These are phyloP conservation scores for Candida sp. DNA, from an alignment of 1,139 yeast genomes.

Conservation along the genomic window DNA sequence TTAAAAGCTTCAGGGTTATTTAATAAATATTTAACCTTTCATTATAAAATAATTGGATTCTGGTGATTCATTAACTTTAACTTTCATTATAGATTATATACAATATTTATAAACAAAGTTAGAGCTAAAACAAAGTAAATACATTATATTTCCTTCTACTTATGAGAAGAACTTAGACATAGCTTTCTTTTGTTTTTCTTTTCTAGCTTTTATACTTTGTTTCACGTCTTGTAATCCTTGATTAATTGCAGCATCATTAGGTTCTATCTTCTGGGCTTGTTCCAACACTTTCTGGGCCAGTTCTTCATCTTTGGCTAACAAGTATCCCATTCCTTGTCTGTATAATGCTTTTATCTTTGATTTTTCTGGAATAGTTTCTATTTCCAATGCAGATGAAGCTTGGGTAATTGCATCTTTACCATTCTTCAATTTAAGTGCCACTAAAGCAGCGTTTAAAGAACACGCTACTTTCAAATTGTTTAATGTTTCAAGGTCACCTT, in stretches of 20 bases:
- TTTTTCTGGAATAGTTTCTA: constrained; percentile 58
- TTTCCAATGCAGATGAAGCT: constrained; percentile 64
- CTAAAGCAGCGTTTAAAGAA: constrained; percentile 71
- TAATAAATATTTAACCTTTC: too few species aligned
- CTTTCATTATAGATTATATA: too few species aligned
- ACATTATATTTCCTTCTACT: too few species aligned
- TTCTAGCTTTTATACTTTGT: constrained; percentile 47
- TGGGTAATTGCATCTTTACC: constrained; percentile 56
- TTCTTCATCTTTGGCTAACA: constrained; percentile 64
- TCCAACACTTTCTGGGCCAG: constrained; percentile 66
- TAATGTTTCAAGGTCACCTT: constrained; percentile 47
- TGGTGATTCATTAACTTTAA: too few species aligned
- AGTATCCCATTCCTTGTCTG: constrained; percentile 78
- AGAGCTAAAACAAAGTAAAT: too few species aligned
- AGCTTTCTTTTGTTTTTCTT: constrained; percentile 77
- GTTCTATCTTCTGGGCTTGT: constrained; percentile 63
- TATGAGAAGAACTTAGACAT: constrained; percentile 78
- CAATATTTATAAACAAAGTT: too few species aligned
- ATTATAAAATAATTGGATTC: too few species aligned
- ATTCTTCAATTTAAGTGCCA: constrained; percentile 62
- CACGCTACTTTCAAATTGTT: constrained; percentile 58
- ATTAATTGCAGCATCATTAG: constrained; percentile 71
- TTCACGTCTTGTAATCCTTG: constrained; percentile 67
- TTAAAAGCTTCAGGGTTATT: too few species aligned
- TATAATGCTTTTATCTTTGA: constrained; percentile 81